Evolutionary conservation across 257 asterid species (phyloP).

Genomic region (Sherardia arvensis): DNA sequence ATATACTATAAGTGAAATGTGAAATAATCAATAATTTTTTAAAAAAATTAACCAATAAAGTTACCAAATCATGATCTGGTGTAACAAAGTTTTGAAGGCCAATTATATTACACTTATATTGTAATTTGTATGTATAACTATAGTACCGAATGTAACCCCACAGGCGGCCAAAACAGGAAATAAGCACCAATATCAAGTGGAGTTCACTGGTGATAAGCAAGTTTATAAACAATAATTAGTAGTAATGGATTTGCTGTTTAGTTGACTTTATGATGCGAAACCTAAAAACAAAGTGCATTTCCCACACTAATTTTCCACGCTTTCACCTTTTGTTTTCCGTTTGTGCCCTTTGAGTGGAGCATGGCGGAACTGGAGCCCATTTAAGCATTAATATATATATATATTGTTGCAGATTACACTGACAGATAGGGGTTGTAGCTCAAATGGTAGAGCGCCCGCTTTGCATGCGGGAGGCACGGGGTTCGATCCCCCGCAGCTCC

Average conservation of each 20-base stretch:
- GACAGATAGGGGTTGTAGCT: conserved; percentile 69
- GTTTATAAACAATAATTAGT: conserved; percentile 29
- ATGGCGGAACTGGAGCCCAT: no score
- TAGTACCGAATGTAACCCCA: no score
- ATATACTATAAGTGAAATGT: no score
- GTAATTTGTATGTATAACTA: no score
- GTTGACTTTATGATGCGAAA: conserved; percentile 19
- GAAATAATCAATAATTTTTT: no score
- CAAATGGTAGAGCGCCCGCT: conserved; percentile 99
- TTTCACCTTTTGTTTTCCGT: neutral
- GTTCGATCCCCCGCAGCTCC: conserved; percentile 40
- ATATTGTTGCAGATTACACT: conserved; percentile 3
- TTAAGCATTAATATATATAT: neutral
- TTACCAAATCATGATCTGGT: no score
- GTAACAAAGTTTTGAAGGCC: no score
- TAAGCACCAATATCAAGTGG: conserved; percentile 45
- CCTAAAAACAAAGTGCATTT: neutral
- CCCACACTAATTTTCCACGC: neutral
- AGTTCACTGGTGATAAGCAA: conserved; percentile 17
- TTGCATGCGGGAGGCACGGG: conserved; percentile 99
- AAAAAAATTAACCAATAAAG: no score
- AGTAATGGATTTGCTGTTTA: conserved; percentile 38
- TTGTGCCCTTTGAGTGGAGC: conserved; percentile 14
- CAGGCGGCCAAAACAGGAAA: conserved; percentile 48
- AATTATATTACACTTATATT: no score